Conservation (phyloP, 164 flowering plant genomes). For the Piper betle region DNA sequence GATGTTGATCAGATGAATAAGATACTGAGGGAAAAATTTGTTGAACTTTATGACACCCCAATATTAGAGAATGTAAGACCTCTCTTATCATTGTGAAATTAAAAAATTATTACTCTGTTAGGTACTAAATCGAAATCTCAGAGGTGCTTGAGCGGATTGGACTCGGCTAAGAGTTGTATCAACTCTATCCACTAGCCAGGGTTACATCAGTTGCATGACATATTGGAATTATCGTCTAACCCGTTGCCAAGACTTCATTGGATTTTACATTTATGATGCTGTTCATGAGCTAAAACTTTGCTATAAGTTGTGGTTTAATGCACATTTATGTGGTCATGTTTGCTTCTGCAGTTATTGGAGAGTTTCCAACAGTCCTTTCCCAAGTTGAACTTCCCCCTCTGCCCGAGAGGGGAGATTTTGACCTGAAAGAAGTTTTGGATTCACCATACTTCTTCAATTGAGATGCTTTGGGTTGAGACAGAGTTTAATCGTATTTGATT, state of each 20-base stretch:
- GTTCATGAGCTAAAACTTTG: background rate
- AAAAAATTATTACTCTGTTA: background rate
- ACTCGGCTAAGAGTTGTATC: background rate
- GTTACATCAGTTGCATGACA: too few species aligned
- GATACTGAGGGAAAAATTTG: constrained; percentile 84
- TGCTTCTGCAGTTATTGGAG: constrained; percentile 37
- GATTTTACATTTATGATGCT: too few species aligned
- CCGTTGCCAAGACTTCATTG: too few species aligned
- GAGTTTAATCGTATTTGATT: too few species aligned
- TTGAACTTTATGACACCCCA: constrained; percentile 79
- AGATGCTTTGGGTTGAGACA: background rate
- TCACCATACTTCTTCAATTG: constrained; percentile 43
- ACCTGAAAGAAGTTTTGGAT: constrained; percentile 39
- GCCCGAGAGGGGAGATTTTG: constrained; percentile 59
- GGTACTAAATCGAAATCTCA: background rate
- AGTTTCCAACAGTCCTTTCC: constrained; percentile 50
- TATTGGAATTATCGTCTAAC: too few species aligned
- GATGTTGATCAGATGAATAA: constrained; percentile 84
- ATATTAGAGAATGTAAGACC: constrained; percentile 70
- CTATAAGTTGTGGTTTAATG: background rate
- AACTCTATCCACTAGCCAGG: background rate
- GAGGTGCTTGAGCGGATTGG: background rate
- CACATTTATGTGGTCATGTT: background rate
- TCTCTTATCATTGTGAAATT: background rate
- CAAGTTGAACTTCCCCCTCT: constrained; percentile 33